A percentile compares a stretch with the other conserved stretches of the same genome.
Conservation (phyloP, 495 filamentous ascomycete genomes). For the Aspergillus incahuasiensis region DNA sequence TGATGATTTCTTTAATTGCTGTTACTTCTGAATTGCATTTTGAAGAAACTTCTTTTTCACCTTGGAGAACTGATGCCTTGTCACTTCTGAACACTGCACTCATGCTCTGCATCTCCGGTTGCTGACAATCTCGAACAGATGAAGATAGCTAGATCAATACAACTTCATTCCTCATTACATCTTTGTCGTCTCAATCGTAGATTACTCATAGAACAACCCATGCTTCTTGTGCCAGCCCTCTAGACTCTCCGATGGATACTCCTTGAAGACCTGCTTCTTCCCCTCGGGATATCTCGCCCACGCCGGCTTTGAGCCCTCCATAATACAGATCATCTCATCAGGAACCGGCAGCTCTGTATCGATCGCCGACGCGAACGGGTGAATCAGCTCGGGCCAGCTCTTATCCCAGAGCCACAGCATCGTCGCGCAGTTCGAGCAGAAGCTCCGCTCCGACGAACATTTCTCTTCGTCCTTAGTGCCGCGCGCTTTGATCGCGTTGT, state of each 20-base stretch:
- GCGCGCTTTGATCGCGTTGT: conserved; percentile 46
- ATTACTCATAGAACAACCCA: conserved; percentile 23
- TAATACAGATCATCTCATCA: conserved; percentile 51
- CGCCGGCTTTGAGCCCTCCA: conserved; percentile 43
- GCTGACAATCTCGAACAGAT: conserved; percentile 9
- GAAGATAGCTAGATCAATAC: conserved; percentile 1
- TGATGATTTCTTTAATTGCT: conserved; percentile 74
- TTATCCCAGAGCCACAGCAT: conserved; percentile 50
- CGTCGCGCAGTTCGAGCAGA: conserved; percentile 48
- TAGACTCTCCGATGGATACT: conserved; percentile 40
- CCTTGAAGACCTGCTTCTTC: conserved; percentile 42
- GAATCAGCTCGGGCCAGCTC: conserved; percentile 52
- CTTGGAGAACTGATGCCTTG: conserved; percentile 85
- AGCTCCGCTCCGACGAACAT: conserved; percentile 47
- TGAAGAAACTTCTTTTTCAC: conserved; percentile 71
- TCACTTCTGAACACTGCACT: conserved; percentile 11
- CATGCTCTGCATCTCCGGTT: conserved; percentile 15
- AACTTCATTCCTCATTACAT: background rate
- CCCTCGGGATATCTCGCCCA: conserved; percentile 52
- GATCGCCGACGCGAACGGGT: conserved; percentile 54
- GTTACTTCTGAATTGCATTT: conserved; percentile 74
- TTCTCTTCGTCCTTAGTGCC: conserved; percentile 40
- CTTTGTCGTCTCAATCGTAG: background rate
- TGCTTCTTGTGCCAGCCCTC: conserved; percentile 53
- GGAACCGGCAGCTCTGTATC: conserved; percentile 49